Evolutionary conservation across 2,329 filamentous ascomycete species (phyloP).

Genomic region (Botrytis porri): DNA sequence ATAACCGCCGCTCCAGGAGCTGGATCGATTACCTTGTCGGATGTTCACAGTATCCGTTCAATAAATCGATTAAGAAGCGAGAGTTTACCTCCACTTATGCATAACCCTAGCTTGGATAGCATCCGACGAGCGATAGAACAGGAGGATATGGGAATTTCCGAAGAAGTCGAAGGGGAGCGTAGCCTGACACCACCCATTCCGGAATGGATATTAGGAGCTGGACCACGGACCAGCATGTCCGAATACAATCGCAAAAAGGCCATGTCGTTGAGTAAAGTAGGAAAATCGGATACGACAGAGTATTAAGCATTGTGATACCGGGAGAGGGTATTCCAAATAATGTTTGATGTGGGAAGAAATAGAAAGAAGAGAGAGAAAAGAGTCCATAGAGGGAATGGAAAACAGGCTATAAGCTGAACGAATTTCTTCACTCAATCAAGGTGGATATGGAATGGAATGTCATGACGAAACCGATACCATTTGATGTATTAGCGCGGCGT

Average conservation of each 20-base stretch:
- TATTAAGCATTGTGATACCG: background rate
- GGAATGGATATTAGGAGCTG: slow-evolving; percentile 57
- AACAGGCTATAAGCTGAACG: slow-evolving; percentile 34
- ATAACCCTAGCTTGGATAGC: slow-evolving; percentile 50
- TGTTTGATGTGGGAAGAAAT: slow-evolving; percentile 4
- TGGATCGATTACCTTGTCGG: slow-evolving; percentile 57
- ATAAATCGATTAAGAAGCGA: slow-evolving; percentile 55
- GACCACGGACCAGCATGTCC: slow-evolving; percentile 49
- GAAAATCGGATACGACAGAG: slow-evolving; percentile 24
- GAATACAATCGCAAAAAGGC: slow-evolving; percentile 42
- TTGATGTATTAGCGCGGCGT: slow-evolving; percentile 37
- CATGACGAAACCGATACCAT: slow-evolving; percentile 32
- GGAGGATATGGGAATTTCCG: slow-evolving; percentile 32
- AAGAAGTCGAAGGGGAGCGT: slow-evolving; percentile 40
- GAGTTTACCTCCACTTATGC: slow-evolving; percentile 52
- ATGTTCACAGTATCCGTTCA: slow-evolving; percentile 50
- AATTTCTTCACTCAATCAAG: slow-evolving; percentile 29
- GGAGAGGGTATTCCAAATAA: slow-evolving; percentile 10
- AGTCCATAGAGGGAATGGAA: slow-evolving; percentile 2
- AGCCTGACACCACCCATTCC: slow-evolving; percentile 60
- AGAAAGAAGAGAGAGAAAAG: background rate
- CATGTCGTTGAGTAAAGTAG: slow-evolving; percentile 16
- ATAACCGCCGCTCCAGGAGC: slow-evolving; percentile 69
- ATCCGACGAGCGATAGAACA: slow-evolving; percentile 31
- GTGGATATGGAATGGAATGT: slow-evolving; percentile 25